Evolutionary conservation across 1,139 yeast species (phyloP), one percentile per base, ranked within the genome.

Genomic region (Yamadazyma jaroonii): DNA sequence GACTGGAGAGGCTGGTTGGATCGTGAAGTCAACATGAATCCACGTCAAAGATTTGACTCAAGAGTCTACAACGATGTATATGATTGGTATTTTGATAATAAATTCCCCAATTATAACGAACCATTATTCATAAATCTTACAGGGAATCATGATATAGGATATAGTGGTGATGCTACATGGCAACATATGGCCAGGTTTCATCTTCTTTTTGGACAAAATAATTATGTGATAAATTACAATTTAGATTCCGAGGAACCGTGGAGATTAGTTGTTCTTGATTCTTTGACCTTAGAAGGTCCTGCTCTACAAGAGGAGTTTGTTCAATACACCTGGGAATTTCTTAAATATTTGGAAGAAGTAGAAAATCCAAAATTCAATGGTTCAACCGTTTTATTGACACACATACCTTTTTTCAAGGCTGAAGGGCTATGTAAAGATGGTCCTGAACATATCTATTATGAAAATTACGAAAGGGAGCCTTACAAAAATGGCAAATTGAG

Each of bases 111-210:
- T 45, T 60, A 48, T 40, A 55, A 65, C 11, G 58, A 60, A 41
- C 85, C 88, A 1, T 62, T 83, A 32, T 77, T 89, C 53, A 74
- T 88, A 42, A 90, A 92, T 54, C 67, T 92, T 30, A 83, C 96
- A 0, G 98, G 98, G 2, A 94, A 92, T 56, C 98, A 92, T 57
- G 98, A 92, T 57, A 81, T 92, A 40, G 98, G 98, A 0, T 92
- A 92, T 56, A 80, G 88, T 38, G 97, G 97, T 0, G 98, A 94
- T 61, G 88, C 95, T 33, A 88, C 96, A 0, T 80, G 83, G 70
- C 96, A 87, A 53, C 95, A 95, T 51, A 77, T 89, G 79, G 78
- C 87, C 1, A 70, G 98, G 45, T 94, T 79, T 64, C 74, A 72
- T 38, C 63, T 65, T 22, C 64, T 83, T 24, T 90, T 85, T 61